Conservation (phyloP, 371 early-diverging fungal genomes). For the Mucor piriformis region DNA sequence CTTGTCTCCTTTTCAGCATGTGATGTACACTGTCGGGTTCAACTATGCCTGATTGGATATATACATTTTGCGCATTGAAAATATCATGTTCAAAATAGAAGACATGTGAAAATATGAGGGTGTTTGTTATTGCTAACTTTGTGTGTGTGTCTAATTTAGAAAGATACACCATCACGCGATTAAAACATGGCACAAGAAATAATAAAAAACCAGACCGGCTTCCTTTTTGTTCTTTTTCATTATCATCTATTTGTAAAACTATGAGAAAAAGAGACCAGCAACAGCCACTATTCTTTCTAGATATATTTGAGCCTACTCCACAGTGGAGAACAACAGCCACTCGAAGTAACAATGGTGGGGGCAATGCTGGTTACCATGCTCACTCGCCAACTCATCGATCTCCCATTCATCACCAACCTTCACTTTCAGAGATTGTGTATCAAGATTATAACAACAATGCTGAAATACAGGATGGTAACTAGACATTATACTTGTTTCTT, state of each 20-base stretch:
- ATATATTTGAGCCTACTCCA: slow-evolving; percentile 24
- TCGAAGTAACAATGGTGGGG: slow-evolving; percentile 4
- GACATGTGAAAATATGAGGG: too few relatives aligned
- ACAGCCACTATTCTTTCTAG: slow-evolving; percentile 5
- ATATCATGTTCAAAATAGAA: too few relatives aligned
- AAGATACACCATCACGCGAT: too few relatives aligned
- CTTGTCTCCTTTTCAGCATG: too few relatives aligned
- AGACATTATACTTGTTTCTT: too few relatives aligned
- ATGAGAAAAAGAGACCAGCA: slow-evolving; percentile 4
- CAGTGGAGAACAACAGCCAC: slow-evolving; percentile 4
- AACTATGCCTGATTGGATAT: too few relatives aligned
- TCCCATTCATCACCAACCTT: slow-evolving; percentile 26
- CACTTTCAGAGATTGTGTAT: slow-evolving; percentile 24
- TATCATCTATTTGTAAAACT: neutral
- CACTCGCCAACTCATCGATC: slow-evolving; percentile 18
- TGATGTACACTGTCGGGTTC: too few relatives aligned
- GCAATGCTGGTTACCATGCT: slow-evolving; percentile 4
- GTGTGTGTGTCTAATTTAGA: too few relatives aligned
- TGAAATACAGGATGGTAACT: slow-evolving; percentile 2
- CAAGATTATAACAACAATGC: slow-evolving; percentile 16
- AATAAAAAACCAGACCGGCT: neutral
- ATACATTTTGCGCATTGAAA: too few relatives aligned
- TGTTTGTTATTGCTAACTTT: too few relatives aligned
- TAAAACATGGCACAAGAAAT: neutral
- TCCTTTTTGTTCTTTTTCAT: slow-evolving; percentile 1